phyloP scores from a whole-genome alignment of 345 rosid species.

The Excoecaria cochinchinensis region DNA sequence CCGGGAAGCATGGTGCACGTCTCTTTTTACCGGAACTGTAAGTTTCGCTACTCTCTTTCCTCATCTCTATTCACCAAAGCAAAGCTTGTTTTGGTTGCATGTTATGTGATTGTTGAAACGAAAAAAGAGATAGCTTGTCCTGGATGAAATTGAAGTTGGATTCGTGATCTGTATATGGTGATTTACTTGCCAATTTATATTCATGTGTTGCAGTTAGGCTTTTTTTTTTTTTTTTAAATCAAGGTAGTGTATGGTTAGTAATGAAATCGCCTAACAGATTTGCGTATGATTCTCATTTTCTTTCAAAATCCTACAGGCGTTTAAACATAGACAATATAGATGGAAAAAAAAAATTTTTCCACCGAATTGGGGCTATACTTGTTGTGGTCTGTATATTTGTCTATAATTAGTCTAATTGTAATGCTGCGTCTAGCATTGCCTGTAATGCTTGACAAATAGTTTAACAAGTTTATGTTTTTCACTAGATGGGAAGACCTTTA shows the following conservation, averaged over 20 bases:
- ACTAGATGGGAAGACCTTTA: slow-evolving; percentile 58
- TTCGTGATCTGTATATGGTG: neutral
- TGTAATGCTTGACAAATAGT: neutral
- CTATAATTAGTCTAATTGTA: neutral
- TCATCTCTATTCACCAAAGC: no score
- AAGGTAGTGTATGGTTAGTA: no score
- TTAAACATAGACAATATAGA: neutral
- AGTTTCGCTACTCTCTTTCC: neutral
- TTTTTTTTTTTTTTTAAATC: neutral
- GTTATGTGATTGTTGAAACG: neutral
- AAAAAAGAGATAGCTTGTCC: no score
- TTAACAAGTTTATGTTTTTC: neutral
- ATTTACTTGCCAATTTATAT: neutral
- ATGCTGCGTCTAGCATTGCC: neutral
- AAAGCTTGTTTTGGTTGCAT: neutral
- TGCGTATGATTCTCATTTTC: neutral
- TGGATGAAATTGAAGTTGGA: no score
- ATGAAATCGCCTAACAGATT: neutral
- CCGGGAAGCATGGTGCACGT: slow-evolving; percentile 1
- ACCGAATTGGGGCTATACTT: neutral
- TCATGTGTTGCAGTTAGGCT: neutral
- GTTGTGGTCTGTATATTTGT: neutral
- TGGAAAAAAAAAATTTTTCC: neutral
- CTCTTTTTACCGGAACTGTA: slow-evolving; percentile 13
- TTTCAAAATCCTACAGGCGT: neutral